phyloP scores from a whole-genome alignment of 1,284 basidiomycete genomes.

The Agroathelia rolfsii region DNA sequence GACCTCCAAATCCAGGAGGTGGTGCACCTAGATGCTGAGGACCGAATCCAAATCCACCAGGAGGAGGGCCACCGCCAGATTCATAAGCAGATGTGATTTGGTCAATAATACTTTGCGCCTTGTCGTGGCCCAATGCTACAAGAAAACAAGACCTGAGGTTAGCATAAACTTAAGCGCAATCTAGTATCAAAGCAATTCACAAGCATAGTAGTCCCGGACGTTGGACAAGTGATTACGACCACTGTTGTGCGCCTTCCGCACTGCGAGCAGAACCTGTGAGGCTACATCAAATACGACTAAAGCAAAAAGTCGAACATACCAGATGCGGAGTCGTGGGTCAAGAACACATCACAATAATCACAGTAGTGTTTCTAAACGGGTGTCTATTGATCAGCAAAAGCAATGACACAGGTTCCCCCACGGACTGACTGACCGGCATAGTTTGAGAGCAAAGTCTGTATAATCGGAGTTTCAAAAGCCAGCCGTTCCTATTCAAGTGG shows the following conservation, averaged over 20 bases:
- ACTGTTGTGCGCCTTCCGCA: conserved; percentile 96
- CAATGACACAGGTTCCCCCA: conserved; percentile 2
- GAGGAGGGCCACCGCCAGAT: conserved; percentile 72
- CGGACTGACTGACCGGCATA: conserved; percentile 41
- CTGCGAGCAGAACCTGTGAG: conserved; percentile 31
- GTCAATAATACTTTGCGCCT: conserved; percentile 94
- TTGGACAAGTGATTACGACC: conserved; percentile 95
- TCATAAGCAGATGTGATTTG: conserved; percentile 91
- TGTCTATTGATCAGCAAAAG: conserved; percentile 6
- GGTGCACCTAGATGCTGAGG: conserved; percentile 52
- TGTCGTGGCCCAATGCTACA: conserved; percentile 86
- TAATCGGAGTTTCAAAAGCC: conserved; percentile 14
- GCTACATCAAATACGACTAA: conserved; percentile 1
- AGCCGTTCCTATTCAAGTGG: conserved; percentile 8
- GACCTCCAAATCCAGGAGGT: conserved; percentile 31
- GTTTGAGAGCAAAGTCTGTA: conserved; percentile 19
- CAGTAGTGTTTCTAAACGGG: conserved; percentile 73
- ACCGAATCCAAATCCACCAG: conserved; percentile 73
- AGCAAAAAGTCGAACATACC: conserved; percentile 33
- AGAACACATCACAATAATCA: conserved; percentile 88
- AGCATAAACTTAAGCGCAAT: not conserved
- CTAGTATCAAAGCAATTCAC: conserved; percentile 39
- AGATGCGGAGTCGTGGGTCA: conserved; percentile 85
- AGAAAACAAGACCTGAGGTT: conserved; percentile 10
- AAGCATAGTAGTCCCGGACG: conserved; percentile 95